These are phyloP conservation scores for Basipetospora chlamydospora DNA, from an alignment of 2,329 filamentous ascomycete genomes.

Conservation along the genomic window DNA sequence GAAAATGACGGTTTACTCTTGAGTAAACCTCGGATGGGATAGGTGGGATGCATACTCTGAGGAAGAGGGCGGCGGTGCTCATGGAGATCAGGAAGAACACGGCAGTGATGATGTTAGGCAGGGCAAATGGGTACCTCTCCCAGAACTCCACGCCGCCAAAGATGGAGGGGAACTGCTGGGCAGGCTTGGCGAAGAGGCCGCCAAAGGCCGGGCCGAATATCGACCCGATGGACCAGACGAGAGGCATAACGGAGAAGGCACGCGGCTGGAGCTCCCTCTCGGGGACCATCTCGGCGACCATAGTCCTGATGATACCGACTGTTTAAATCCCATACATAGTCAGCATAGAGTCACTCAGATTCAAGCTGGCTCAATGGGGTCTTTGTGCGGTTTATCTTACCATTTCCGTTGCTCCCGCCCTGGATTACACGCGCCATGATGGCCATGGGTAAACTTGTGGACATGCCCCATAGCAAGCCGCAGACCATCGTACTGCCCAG, in stretches of 20 bases:
- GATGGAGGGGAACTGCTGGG: conserved; percentile 54
- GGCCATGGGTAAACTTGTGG: conserved; percentile 64
- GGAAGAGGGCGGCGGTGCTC: conserved; percentile 58
- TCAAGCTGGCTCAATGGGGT: conserved; percentile 2
- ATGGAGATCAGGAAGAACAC: conserved; percentile 68
- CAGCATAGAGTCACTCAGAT: no score
- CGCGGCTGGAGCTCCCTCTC: conserved; percentile 73
- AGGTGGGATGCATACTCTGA: conserved; percentile 35
- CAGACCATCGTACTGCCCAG: conserved; percentile 67
- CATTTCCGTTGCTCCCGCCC: conserved; percentile 77
- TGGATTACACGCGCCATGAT: conserved; percentile 64
- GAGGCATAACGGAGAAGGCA: conserved; percentile 86
- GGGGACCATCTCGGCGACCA: conserved; percentile 85
- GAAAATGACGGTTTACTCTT: not conserved
- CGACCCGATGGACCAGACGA: conserved; percentile 75
- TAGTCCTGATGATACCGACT: conserved; percentile 84
- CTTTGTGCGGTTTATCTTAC: conserved; percentile 24
- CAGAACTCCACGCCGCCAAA: conserved; percentile 58
- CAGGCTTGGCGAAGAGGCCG: conserved; percentile 71
- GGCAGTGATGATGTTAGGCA: conserved; percentile 71
- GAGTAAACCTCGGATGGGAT: not conserved
- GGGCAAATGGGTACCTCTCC: conserved; percentile 61
- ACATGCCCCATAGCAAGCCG: conserved; percentile 73
- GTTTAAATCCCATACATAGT: not conserved
- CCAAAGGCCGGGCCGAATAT: conserved; percentile 83